Evolutionary conservation across 495 filamentous ascomycete genomes (phyloP).

Genomic region (Neurospora sublineolata): DNA sequence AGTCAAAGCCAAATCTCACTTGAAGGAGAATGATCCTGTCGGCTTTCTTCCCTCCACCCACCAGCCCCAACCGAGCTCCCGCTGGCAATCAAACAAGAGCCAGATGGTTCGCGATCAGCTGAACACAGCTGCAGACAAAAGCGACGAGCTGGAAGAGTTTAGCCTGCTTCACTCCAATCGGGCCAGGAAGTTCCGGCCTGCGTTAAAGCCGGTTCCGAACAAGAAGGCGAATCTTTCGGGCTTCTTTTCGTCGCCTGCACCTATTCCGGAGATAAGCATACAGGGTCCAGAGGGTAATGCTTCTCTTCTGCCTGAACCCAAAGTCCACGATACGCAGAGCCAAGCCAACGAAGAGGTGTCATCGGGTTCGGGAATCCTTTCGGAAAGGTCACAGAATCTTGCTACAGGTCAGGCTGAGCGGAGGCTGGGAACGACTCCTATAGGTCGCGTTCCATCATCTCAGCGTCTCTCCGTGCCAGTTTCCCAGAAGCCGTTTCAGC

Average conservation of each 20-base stretch:
- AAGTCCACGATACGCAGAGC: not conserved
- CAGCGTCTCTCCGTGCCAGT: not conserved
- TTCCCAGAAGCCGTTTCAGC: not conserved
- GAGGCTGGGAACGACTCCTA: not conserved
- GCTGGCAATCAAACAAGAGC: not conserved
- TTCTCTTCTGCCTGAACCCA: not conserved
- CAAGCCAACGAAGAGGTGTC: not conserved
- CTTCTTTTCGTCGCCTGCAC: slow-evolving; percentile 39
- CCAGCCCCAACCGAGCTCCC: not conserved
- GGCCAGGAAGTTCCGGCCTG: slow-evolving; percentile 3
- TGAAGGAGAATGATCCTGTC: not conserved
- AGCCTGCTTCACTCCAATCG: not conserved
- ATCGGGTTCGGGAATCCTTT: not conserved
- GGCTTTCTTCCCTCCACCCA: not conserved
- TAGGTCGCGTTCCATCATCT: not conserved
- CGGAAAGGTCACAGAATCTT: not conserved
- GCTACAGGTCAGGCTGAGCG: not conserved
- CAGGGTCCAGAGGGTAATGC: not conserved
- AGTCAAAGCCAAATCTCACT: not conserved
- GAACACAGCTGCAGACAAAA: not conserved
- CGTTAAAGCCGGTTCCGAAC: slow-evolving; percentile 4
- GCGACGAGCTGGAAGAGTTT: not conserved
- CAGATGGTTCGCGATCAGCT: not conserved
- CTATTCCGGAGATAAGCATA: slow-evolving; percentile 19
- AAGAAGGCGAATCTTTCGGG: slow-evolving; percentile 28